Base-by-base conservation (phyloP, 129 eudicot genomes). In the Tagetes erecta region DNA sequence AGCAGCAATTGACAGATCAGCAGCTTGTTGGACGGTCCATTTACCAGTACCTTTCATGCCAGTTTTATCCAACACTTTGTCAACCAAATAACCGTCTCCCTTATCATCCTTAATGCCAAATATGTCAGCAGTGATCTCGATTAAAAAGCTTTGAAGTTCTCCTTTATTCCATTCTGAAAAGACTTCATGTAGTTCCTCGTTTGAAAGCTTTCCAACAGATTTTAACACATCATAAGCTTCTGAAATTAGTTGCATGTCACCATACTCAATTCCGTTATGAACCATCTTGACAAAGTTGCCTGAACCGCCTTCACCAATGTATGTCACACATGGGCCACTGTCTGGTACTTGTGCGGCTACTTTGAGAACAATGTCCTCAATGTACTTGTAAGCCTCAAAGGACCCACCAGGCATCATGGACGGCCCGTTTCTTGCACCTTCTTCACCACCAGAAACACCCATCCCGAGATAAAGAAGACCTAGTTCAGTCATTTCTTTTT, bases 361-460 rank as follows among this genome's bases (percentile, higher is more conserved):
- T 60, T 86, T 86, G 60, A 86, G 86, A 37, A 79, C 83, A 67
- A 79, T 79, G 74, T 79, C 83, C 35, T 79, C 91, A 0, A 86
- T 86, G 80, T 86, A 66, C 49, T 86, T 81, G 83, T 86, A 86
- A 55, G 87, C 91, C 66, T 86, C 86, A 0, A 76, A 7, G 51
- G 91, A 83, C 14, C 91, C 87, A 8, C 91, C 91, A 0, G 90
- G 91, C 91, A 86, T 86, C 77, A 86, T 62, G 55, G 87, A 83
- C 2, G 87, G 87, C 10, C 91, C 91, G 20, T 83, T 80, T 74
- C 91, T 70, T 2, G 91, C 91, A 41, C 91, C 91, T 41, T 86
- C 91, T 75, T 86, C 91, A 47, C 91, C 91, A 20, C 91, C 91
- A 10, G 91, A 86, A 72, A 86, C 91, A 46, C 91, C 91, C 87